Percentiles rank a stretch among this genome's conserved stretches.
phyloP scores from a whole-genome alignment of 139 green algal species.

The Asterochloris sp. region DNA sequence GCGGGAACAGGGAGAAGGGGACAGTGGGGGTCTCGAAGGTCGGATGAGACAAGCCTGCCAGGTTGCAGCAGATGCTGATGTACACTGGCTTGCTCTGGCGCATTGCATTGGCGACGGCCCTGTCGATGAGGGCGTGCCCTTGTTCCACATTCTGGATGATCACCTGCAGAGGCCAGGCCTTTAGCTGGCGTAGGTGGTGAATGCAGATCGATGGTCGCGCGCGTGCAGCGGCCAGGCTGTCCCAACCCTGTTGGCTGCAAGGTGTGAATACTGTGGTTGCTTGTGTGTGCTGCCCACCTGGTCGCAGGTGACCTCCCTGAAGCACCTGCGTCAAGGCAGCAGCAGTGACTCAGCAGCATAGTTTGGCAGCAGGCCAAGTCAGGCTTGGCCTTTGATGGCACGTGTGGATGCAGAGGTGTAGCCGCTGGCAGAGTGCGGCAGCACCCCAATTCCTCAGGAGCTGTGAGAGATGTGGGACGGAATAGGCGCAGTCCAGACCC shows the following conservation, averaged over 20 bases:
- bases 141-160: neutral
- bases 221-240: neutral
- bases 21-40: neutral
- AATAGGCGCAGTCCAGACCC: too few relatives aligned
- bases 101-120: conserved; percentile 54
- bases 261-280: neutral
- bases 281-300: conserved; percentile 34
- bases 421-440: too few relatives aligned
- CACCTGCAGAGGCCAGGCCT: neutral
- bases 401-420: too few relatives aligned
- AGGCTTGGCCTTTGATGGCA: too few relatives aligned
- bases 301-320: conserved; percentile 65
- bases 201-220: neutral
- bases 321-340: conserved; percentile 45
- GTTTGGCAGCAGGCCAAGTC: too few relatives aligned
- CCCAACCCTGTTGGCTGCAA: neutral
- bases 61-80: conserved; percentile 71
- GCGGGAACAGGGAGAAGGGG: conserved; percentile 36
- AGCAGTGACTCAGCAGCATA: too few relatives aligned
- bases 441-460: too few relatives aligned
- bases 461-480: too few relatives aligned
- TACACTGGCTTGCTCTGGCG: conserved; percentile 59
- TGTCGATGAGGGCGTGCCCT: conserved; percentile 57
- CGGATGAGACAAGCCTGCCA: conserved; percentile 37
- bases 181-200: neutral